Evolutionary conservation across 2,329 filamentous ascomycete species (phyloP).

Genomic region (Penicillium digitatum): DNA sequence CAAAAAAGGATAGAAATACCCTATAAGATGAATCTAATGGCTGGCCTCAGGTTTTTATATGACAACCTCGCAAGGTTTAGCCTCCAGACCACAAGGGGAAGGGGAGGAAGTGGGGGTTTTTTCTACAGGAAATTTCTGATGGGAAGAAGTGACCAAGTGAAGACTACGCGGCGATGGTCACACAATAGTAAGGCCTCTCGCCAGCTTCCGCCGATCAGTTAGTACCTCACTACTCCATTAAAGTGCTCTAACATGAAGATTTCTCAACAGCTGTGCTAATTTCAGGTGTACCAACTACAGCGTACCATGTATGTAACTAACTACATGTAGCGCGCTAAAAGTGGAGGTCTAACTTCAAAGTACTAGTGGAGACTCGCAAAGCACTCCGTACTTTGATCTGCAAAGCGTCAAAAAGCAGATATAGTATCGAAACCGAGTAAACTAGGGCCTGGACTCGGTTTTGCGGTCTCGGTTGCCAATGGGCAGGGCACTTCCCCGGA

Average conservation of each 20-base stretch:
- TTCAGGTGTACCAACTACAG: background rate
- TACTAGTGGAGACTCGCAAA: background rate
- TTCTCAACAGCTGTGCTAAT: background rate
- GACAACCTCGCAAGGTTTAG: background rate
- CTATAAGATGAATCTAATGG: background rate
- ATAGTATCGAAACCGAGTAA: conserved; percentile 8
- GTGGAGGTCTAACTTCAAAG: background rate
- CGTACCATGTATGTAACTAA: background rate
- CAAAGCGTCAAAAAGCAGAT: background rate
- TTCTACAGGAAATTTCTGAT: background rate
- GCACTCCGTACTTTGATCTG: conserved; percentile 6
- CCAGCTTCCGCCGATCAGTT: background rate
- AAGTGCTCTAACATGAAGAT: background rate
- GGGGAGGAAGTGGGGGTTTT: background rate
- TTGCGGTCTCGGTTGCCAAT: background rate
- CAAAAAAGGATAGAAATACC: background rate
- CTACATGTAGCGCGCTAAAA: background rate
- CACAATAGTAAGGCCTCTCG: background rate
- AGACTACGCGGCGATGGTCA: background rate
- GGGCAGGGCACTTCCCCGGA: background rate
- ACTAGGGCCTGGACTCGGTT: background rate
- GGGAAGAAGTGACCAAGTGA: background rate
- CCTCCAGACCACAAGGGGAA: background rate
- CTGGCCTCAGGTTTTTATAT: background rate
- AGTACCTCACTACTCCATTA: background rate